A percentile compares a stretch with the other conserved stretches of the same genome.
Evolutionary conservation across 2,329 filamentous ascomycete genomes (phyloP).

Genomic region (Pestalotiopsis sp.): DNA sequence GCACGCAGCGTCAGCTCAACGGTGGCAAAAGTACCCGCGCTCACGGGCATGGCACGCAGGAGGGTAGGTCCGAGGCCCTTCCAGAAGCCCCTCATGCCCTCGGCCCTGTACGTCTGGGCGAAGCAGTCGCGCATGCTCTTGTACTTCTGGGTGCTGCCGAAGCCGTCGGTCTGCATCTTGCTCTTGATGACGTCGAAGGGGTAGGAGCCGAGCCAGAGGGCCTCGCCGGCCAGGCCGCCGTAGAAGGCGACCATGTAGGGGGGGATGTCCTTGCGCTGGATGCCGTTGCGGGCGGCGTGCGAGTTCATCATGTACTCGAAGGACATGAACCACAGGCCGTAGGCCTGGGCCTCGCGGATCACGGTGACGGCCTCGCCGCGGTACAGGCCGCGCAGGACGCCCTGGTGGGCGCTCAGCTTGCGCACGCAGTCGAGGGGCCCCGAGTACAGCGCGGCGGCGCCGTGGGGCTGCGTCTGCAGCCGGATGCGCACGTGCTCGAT

Average conservation of each 20-base stretch:
- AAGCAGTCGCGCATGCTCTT: slow-evolving; percentile 88
- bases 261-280: slow-evolving; percentile 77
- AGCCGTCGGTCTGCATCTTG: slow-evolving; percentile 98
- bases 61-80: slow-evolving; percentile 90
- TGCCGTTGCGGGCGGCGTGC: slow-evolving; percentile 76
- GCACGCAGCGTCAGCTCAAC: slow-evolving; percentile 69
- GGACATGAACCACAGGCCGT: slow-evolving; percentile 91
- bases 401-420: slow-evolving; percentile 72
- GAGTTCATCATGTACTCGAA: slow-evolving; percentile 97
- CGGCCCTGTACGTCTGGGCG: slow-evolving; percentile 74
- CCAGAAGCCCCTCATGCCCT: slow-evolving; percentile 88
- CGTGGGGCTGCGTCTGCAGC: slow-evolving; percentile 94
- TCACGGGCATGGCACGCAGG: slow-evolving; percentile 94
- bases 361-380: slow-evolving; percentile 86
- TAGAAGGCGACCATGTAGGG: slow-evolving; percentile 88
- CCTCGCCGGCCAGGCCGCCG: slow-evolving; percentile 91
- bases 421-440: slow-evolving; percentile 90
- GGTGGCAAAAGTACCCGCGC: slow-evolving; percentile 95
- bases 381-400: slow-evolving; percentile 76
- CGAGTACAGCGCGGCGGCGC: slow-evolving; percentile 72
- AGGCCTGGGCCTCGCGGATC: slow-evolving; percentile 88
- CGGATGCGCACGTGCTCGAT: slow-evolving; percentile 98
- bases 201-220: slow-evolving; percentile 90
- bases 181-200: slow-evolving; percentile 98
- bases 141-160: slow-evolving; percentile 73